Evolutionary conservation across 345 rosid genomes (phyloP), one percentile per base, ranked within the genome.

Genomic region (Syzygium aromaticum): DNA sequence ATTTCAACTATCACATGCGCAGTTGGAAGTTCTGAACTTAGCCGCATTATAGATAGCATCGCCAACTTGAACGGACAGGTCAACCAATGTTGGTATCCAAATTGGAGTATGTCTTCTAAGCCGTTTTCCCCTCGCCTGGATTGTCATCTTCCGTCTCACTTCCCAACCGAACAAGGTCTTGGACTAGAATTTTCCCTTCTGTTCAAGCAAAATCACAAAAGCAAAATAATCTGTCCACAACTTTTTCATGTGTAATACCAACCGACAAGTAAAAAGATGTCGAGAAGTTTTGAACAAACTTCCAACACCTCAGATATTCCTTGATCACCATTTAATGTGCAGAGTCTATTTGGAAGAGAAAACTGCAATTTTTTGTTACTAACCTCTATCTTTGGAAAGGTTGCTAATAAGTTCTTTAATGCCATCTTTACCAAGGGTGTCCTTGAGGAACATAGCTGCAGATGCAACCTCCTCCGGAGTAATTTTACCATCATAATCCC

Each of bases 401-500:
- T 92, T 96, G 90, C 95, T 90, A 30, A 96, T 94, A 82, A 98
- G 97, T 91, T 98, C 98, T 88, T 93, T 98, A 73, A 98, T 92
- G 85, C 99, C 99, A 88, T 96, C 98, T 92, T 94, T 98, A 86
- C 92, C 97, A 57, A 98, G 90, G 30, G 97, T 96, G 88, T 96
- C 95, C 90, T 96, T 96, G 22, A 98, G 91, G 92, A 92, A 96
- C 93, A 90, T 91, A 5, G 98, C 98, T 46, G 99, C 99, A 49
- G 95, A 90, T 77, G 98, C 98, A 73, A 98, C 99, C 90, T 98
- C 99, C 86, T 98, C 99, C 51, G 96, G 95, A 89, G 95, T 93
- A 89, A 96, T 98, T 90, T 98, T 98, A 52, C 99, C 99, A 85
- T 96, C 98, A 84, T 94, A 95, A 90, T 98, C 99, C 91, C 98